Conservation (phyloP, 257 asterid genomes). For the Solanum pimpinellifolium region DNA sequence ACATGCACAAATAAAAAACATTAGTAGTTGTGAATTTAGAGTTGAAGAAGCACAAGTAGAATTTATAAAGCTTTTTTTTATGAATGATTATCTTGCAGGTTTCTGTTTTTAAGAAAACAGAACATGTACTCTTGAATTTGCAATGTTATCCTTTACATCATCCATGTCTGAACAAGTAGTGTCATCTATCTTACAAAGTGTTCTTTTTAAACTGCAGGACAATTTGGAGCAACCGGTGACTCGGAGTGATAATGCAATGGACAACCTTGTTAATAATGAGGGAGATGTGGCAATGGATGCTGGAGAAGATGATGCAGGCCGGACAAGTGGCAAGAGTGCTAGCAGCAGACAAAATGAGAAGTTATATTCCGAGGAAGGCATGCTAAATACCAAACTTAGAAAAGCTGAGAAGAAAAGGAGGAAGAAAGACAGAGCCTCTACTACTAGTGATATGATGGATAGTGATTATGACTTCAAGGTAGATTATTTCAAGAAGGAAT, state of each 20-base stretch:
- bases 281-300: constrained; percentile 49
- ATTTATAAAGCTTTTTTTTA: neutral
- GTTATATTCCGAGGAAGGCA: constrained; percentile 73
- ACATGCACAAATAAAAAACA: neutral
- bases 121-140: neutral
- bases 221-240: constrained; percentile 15
- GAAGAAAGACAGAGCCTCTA: constrained; percentile 33
- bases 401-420: constrained; percentile 62
- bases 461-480: constrained; percentile 70
- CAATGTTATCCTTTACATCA: neutral
- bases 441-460: constrained; percentile 29
- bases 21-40: neutral
- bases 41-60: neutral
- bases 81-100: neutral
- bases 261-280: constrained; percentile 5
- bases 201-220: constrained; percentile 23
- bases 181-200: neutral
- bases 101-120: neutral
- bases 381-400: constrained; percentile 57
- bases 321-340: constrained; percentile 28
- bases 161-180: neutral
- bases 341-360: constrained; percentile 60
- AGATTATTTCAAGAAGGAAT: constrained; percentile 33
- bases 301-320: constrained; percentile 30
- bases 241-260: neutral